Conservation (phyloP, 768 basidiomycete species). For the Suillus fuscotomentosus region DNA sequence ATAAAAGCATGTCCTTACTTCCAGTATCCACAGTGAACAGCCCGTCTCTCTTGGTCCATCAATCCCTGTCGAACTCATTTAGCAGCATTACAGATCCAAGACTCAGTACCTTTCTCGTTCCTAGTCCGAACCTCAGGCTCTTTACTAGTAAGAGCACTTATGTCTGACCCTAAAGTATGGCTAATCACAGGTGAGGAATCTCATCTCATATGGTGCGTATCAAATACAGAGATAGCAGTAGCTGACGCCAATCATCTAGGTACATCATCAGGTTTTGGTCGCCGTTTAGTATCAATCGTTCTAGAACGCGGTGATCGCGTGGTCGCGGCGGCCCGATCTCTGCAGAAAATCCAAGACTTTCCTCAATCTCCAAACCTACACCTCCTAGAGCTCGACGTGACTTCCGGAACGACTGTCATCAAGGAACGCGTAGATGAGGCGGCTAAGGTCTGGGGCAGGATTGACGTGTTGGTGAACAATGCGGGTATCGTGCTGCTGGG, state of each 20-base stretch:
- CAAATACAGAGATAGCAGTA: background rate
- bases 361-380: constrained; percentile 33
- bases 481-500: constrained; percentile 49
- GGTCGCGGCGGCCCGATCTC: constrained; percentile 53
- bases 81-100: no score
- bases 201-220: background rate
- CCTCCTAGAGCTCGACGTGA: constrained; percentile 51
- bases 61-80: no score
- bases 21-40: no score
- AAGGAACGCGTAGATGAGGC: constrained; percentile 43
- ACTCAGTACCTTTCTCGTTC: no score
- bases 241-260: constrained; percentile 30
- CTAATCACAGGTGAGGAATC: constrained; percentile 19
- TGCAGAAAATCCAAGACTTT: constrained; percentile 39
- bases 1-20: no score
- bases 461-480: constrained; percentile 67
- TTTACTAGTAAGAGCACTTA: no score
- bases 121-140: no score
- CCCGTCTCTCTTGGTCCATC: no score
- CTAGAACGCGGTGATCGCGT: constrained; percentile 60
- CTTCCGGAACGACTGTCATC: constrained; percentile 41
- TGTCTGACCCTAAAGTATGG: constrained; percentile 15
- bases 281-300: constrained; percentile 44
- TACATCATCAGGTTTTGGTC: constrained; percentile 60
- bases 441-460: constrained; percentile 47